Conservation (phyloP, 1,139 yeast genomes). For the Pneumocystis murina region DNA sequence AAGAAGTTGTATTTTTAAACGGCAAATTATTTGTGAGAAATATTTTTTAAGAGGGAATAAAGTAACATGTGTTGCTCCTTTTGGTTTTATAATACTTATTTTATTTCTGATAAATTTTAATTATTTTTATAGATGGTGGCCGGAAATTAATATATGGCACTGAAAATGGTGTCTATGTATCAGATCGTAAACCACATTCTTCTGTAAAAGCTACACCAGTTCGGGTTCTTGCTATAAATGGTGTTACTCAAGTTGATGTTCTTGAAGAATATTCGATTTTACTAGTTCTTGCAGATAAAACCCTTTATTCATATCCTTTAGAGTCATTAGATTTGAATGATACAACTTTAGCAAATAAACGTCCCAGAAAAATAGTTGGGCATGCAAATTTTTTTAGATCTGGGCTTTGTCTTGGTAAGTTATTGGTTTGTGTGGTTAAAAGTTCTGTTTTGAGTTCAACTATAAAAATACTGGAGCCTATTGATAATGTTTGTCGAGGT, state of each 20-base stretch:
- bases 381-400: constrained; percentile 83
- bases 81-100: background rate
- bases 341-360: constrained; percentile 41
- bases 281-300: constrained; percentile 68
- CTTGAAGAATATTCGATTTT: constrained; percentile 81
- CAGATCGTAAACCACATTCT: constrained; percentile 36
- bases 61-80: constrained; percentile 81
- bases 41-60: constrained; percentile 59
- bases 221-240: constrained; percentile 59
- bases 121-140: constrained; percentile 50
- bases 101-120: background rate
- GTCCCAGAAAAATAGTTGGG: constrained; percentile 63
- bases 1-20: constrained; percentile 64
- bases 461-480: constrained; percentile 79
- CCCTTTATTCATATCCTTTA: constrained; percentile 68
- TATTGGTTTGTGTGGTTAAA: constrained; percentile 80
- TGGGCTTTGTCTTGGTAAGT: constrained; percentile 80
- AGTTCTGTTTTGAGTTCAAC: constrained; percentile 57
- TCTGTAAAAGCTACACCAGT: constrained; percentile 52
- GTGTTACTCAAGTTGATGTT: constrained; percentile 80
- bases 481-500: constrained; percentile 32
- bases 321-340: constrained; percentile 40
- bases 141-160: constrained; percentile 82
- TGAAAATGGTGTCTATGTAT: constrained; percentile 76
- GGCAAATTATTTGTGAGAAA: constrained; percentile 57